Evolutionary conservation across 768 basidiomycete genomes (phyloP).

Genomic region (Strobilomyces dryophilus): DNA sequence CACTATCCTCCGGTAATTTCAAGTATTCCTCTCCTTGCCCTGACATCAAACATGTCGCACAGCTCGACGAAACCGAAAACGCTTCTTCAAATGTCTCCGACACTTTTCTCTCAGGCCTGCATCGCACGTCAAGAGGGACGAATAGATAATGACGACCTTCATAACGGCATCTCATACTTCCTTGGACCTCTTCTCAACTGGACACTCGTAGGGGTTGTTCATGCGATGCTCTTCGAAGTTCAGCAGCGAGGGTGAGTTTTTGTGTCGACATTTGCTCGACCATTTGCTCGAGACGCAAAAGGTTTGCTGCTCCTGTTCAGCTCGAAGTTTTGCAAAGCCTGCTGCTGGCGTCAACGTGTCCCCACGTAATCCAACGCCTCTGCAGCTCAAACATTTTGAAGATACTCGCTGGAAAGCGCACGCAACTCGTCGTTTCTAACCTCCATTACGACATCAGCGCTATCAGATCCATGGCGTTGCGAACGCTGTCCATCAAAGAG

Average conservation of each 20-base stretch:
- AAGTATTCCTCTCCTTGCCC: not conserved
- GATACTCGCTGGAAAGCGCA: conserved; percentile 37
- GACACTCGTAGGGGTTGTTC: conserved; percentile 74
- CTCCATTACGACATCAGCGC: conserved; percentile 36
- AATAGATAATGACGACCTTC: conserved; percentile 63
- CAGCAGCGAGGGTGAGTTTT: conserved; percentile 47
- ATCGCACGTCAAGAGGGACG: conserved; percentile 42
- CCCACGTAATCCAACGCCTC: conserved; percentile 59
- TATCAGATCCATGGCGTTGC: conserved; percentile 36
- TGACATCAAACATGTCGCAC: conserved; percentile 3
- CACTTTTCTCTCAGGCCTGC: conserved; percentile 64
- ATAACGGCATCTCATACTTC: conserved; percentile 77
- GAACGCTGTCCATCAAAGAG: conserved; percentile 36
- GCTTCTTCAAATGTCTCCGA: conserved; percentile 62
- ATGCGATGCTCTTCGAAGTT: conserved; percentile 58
- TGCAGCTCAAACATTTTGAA: conserved; percentile 56
- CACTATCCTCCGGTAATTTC: conserved; percentile 55
- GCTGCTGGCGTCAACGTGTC: conserved; percentile 60
- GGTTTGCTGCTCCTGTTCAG: conserved; percentile 46
- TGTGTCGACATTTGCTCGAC: not conserved
- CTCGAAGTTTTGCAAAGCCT: conserved; percentile 65
- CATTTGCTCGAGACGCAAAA: conserved; percentile 19
- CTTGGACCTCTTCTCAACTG: conserved; percentile 68
- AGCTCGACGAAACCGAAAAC: conserved; percentile 71
- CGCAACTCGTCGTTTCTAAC: conserved; percentile 28